Evolutionary conservation across 306 rosid species (phyloP).

Genomic region (Senna tora): DNA sequence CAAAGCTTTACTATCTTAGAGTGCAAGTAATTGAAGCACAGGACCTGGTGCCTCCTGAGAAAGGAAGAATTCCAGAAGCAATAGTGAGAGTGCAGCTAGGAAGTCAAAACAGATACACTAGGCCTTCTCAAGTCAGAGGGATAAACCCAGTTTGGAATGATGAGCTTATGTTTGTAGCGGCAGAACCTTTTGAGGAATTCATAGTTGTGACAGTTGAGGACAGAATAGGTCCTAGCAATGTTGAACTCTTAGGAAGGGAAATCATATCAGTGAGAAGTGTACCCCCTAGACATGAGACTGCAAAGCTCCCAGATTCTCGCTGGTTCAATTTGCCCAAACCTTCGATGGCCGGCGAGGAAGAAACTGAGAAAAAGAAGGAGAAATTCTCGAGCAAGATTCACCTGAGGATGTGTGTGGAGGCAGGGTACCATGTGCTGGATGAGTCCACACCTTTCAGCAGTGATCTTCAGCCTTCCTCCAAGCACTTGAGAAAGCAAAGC

Average conservation of each 20-base stretch:
- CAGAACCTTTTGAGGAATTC: constrained; percentile 86
- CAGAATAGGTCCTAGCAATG: constrained; percentile 56
- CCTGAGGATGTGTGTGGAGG: constrained; percentile 67
- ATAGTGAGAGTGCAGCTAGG: constrained; percentile 65
- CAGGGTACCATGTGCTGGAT: constrained; percentile 90
- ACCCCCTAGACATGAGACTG: constrained; percentile 52
- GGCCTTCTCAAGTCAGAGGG: constrained; percentile 44
- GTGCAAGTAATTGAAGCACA: constrained; percentile 83
- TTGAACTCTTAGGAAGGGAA: constrained; percentile 70
- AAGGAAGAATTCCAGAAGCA: constrained; percentile 53
- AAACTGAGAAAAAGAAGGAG: constrained; percentile 73
- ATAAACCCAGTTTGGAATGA: constrained; percentile 78
- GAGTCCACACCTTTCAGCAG: constrained; percentile 95
- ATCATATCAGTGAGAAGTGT: constrained; percentile 54
- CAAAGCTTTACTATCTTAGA: constrained; percentile 82
- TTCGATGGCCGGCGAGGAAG: constrained; percentile 47
- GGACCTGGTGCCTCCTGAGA: constrained; percentile 72
- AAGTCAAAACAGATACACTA: constrained; percentile 58
- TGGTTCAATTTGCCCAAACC: constrained; percentile 78
- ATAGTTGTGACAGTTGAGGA: constrained; percentile 71
- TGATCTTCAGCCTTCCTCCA: constrained; percentile 89
- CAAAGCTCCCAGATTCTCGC: constrained; percentile 67
- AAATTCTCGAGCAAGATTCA: constrained; percentile 93
- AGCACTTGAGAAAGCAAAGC: constrained; percentile 56
- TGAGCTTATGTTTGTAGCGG: constrained; percentile 84